Percentiles rank a stretch among this genome's conserved stretches.
Evolutionary conservation across 345 rosid species (phyloP).

Genomic region (Eucalyptus marginata): DNA sequence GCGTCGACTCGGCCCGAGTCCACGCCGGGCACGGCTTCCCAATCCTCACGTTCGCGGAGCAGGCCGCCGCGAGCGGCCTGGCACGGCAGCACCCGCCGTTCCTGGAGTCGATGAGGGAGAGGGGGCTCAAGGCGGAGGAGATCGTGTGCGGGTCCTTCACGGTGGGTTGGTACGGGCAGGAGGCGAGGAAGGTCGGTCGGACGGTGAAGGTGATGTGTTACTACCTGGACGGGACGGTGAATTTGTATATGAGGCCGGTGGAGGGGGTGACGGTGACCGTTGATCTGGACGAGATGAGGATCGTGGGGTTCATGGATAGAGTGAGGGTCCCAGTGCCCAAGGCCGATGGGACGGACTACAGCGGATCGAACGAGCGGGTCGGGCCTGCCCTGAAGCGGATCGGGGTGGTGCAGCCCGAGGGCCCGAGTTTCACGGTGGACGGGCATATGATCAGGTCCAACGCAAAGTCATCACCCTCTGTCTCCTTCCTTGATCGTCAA

Average conservation of each 20-base stretch:
- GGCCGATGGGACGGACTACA: conserved; percentile 59
- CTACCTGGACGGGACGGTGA: conserved; percentile 3
- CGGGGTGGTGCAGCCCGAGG: not conserved
- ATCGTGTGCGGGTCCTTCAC: conserved; percentile 63
- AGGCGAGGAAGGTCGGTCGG: not conserved
- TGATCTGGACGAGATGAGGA: not conserved
- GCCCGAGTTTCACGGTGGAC: not conserved
- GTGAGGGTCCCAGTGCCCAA: conserved; percentile 44
- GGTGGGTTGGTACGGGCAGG: conserved; percentile 60
- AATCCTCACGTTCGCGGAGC: conserved; percentile 39
- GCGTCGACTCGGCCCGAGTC: conserved; percentile 16
- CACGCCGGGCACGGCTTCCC: conserved; percentile 55
- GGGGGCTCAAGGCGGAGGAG: conserved; percentile 45
- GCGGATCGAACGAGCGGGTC: conserved; percentile 9
- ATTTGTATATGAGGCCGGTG: conserved; percentile 3
- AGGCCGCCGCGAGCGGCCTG: conserved; percentile 27
- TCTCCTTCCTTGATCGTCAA: not conserved
- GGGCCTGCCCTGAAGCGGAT: conserved; percentile 1
- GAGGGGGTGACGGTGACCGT: conserved; percentile 1
- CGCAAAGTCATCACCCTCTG: not conserved
- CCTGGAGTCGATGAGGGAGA: conserved; percentile 17
- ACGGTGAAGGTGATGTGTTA: not conserved
- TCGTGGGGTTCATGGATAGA: not conserved
- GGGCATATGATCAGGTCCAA: not conserved
- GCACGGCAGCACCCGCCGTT: conserved; percentile 37